phyloP scores from a whole-genome alignment of 768 basidiomycete species.

The Boletellus emodensis region DNA sequence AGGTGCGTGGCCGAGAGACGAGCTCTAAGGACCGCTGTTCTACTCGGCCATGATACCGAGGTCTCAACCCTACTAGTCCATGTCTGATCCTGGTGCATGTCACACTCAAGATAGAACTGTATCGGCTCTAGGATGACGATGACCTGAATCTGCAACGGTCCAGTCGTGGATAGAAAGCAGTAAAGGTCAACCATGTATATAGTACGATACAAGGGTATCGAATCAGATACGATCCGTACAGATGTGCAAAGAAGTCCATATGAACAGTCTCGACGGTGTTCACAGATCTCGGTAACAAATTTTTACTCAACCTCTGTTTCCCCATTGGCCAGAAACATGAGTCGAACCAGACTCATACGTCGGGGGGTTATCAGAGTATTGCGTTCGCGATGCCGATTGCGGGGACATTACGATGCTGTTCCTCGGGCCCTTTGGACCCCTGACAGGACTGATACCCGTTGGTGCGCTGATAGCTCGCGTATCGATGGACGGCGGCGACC shows the following conservation, averaged over 20 bases:
- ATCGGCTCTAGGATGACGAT: not conserved
- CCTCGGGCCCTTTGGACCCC: slow-evolving; percentile 40
- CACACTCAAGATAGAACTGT: no score
- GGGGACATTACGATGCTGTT: slow-evolving; percentile 23
- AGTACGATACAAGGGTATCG: slow-evolving; percentile 26
- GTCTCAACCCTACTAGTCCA: no score
- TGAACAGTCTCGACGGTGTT: not conserved
- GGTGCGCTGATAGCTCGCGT: slow-evolving; percentile 29
- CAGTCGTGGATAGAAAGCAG: not conserved
- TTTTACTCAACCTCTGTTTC: slow-evolving; percentile 32
- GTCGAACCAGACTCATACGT: slow-evolving; percentile 56
- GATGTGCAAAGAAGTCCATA: slow-evolving; percentile 18
- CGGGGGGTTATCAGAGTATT: slow-evolving; percentile 57
- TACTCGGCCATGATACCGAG: no score
- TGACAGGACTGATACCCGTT: slow-evolving; percentile 37
- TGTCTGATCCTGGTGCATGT: no score
- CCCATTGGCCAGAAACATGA: slow-evolving; percentile 51
- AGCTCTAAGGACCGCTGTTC: slow-evolving; percentile 9
- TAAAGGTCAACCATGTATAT: not conserved
- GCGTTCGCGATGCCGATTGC: slow-evolving; percentile 9
- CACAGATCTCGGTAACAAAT: not conserved
- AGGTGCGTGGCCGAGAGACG: slow-evolving; percentile 15
- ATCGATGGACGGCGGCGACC: slow-evolving; percentile 39
- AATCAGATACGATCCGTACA: slow-evolving; percentile 5
- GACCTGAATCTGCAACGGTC: not conserved